Conservation (phyloP, 129 eudicot species). For the Flaveria trinervia region DNA sequence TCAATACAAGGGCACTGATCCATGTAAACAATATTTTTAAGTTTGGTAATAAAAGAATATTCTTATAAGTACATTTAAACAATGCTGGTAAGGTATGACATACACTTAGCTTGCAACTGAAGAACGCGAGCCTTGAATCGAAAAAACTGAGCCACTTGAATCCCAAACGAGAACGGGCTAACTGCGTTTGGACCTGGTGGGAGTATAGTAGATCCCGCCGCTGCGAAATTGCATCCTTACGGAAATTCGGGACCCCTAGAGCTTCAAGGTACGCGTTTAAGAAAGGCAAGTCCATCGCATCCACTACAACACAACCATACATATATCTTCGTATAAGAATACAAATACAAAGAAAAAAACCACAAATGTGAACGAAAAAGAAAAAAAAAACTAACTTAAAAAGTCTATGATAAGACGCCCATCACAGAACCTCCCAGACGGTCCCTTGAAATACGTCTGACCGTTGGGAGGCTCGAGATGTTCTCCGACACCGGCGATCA, state of each 20-base stretch:
- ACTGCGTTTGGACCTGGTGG: slow-evolving; percentile 57
- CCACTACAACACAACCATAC: slow-evolving; percentile 53
- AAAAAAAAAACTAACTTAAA: slow-evolving; percentile 48
- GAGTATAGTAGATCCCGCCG: slow-evolving; percentile 73
- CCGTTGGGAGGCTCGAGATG: slow-evolving; percentile 62
- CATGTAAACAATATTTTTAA: not conserved
- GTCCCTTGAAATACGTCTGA: slow-evolving; percentile 70
- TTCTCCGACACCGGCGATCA: slow-evolving; percentile 57
- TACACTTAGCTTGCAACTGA: slow-evolving; percentile 58
- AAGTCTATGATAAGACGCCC: slow-evolving; percentile 85
- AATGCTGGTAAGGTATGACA: not conserved
- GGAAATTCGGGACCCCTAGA: slow-evolving; percentile 63
- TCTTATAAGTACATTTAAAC: not conserved
- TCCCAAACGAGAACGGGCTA: slow-evolving; percentile 79
- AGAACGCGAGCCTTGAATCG: slow-evolving; percentile 69
- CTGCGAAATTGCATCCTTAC: slow-evolving; percentile 84
- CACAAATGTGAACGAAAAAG: not conserved
- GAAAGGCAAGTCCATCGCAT: slow-evolving; percentile 81
- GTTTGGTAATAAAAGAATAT: not conserved
- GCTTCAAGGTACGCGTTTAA: slow-evolving; percentile 83
- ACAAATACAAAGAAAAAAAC: slow-evolving; percentile 9
- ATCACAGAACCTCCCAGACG: slow-evolving; percentile 84
- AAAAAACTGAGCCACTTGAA: slow-evolving; percentile 86
- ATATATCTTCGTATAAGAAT: not conserved
- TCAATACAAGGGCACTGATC: not conserved